These are phyloP conservation scores for Botrytis aclada DNA, from an alignment of 2,329 filamentous ascomycete genomes.

Conservation along the genomic window DNA sequence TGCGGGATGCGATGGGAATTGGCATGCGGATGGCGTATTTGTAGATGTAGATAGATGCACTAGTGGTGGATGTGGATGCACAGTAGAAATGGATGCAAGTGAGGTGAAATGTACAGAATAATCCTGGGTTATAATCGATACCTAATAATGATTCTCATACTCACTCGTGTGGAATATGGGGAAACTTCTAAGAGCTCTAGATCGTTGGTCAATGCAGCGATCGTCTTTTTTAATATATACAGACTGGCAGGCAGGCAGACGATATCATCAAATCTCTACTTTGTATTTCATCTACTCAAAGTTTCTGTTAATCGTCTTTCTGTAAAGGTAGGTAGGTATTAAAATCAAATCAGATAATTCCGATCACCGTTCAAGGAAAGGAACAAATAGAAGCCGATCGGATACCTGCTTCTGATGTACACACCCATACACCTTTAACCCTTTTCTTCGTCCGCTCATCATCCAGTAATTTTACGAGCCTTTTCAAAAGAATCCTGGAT, in stretches of 20 bases:
- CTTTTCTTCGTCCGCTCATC: not conserved
- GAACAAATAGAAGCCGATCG: not conserved
- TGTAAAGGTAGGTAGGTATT: not conserved
- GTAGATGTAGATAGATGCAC: not conserved
- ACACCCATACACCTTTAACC: not conserved
- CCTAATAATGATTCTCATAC: not conserved
- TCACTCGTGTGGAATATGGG: not conserved
- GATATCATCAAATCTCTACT: not conserved
- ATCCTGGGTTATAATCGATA: not conserved
- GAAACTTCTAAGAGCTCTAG: not conserved
- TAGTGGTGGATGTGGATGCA: not conserved
- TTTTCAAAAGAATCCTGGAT: not conserved
- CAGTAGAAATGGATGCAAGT: not conserved
- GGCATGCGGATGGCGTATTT: not conserved
- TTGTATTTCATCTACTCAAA: not conserved
- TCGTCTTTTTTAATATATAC: not conserved
- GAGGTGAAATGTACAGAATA: not conserved
- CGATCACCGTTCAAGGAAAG: not conserved
- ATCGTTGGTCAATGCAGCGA: slow-evolving; percentile 5
- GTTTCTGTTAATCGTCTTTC: no score
- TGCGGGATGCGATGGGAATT: not conserved
- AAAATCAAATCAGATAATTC: not conserved
- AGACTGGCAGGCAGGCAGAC: no score
- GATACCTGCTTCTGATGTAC: not conserved
- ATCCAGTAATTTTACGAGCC: slow-evolving; percentile 3